Evolutionary conservation across 176 grass and related monocot species (phyloP).

Genomic region (Lolium perenne): DNA sequence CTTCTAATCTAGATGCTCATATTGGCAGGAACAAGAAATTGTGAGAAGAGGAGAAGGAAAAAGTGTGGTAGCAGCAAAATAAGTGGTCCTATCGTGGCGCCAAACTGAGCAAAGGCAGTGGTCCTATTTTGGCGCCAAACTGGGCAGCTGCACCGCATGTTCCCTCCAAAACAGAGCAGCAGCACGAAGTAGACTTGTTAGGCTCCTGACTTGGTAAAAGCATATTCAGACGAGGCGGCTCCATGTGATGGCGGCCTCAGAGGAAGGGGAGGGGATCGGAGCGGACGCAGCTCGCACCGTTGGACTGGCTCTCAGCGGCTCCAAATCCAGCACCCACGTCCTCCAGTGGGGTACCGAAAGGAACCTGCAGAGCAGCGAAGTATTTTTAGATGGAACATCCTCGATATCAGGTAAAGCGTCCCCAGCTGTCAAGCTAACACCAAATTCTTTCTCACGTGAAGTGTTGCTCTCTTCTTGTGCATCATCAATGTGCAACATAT

Average conservation of each 20-base stretch:
- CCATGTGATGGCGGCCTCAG: neutral
- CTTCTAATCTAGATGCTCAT: no score
- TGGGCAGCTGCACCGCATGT: no score
- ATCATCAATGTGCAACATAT: neutral
- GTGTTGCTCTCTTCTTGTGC: neutral
- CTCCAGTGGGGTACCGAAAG: neutral
- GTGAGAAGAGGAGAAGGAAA: no score
- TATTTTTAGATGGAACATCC: conserved; percentile 13
- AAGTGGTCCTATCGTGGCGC: no score
- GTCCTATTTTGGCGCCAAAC: no score
- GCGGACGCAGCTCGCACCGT: neutral
- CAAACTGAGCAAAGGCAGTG: no score
- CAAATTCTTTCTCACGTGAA: neutral
- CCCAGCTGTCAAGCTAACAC: neutral
- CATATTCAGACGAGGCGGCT: no score
- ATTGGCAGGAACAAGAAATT: no score
- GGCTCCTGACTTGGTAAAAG: no score
- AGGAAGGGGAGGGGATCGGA: neutral
- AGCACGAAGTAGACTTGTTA: no score
- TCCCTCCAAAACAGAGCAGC: no score
- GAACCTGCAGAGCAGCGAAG: neutral
- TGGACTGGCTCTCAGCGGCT: conserved; percentile 1
- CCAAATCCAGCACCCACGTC: neutral
- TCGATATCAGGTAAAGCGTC: conserved; percentile 37
- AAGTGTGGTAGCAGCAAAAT: no score